Percentiles rank a stretch among this genome's conserved stretches.
phyloP scores from a whole-genome alignment of 768 basidiomycete species.

The Serpula lacrymans region DNA sequence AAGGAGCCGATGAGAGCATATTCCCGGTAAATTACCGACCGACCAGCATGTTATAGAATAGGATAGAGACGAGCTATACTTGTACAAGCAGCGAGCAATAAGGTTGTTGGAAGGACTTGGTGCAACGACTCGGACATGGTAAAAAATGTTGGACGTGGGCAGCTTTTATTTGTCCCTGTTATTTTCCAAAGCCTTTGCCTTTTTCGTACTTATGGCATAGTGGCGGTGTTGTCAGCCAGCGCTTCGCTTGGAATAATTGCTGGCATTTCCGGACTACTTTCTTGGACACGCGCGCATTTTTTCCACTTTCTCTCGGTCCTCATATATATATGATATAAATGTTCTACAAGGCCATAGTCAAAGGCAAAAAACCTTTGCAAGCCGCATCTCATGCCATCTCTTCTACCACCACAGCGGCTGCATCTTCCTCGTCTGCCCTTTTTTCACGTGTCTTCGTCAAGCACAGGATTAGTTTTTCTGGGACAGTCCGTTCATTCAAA shows the following conservation, averaged over 20 bases:
- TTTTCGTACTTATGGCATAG: constrained; percentile 4
- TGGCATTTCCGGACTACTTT: constrained; percentile 6
- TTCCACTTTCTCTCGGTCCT: constrained; percentile 13
- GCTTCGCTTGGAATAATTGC: constrained; percentile 5
- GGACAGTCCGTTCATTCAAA: constrained; percentile 26
- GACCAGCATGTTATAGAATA: too few species aligned
- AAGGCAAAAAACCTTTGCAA: constrained; percentile 52
- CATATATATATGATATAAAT: constrained; percentile 17
- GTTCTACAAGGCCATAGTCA: constrained; percentile 29
- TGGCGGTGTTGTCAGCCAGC: neutral
- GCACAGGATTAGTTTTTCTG: constrained; percentile 27
- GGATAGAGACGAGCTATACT: too few species aligned
- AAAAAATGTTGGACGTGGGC: too few species aligned
- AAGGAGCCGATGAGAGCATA: too few species aligned
- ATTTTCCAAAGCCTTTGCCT: constrained; percentile 17
- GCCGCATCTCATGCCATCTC: constrained; percentile 43
- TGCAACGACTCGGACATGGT: too few species aligned
- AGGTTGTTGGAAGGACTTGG: too few species aligned
- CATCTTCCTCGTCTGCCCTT: constrained; percentile 29
- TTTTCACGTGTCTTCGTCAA: constrained; percentile 30
- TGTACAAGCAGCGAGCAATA: too few species aligned
- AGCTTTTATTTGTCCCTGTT: constrained; percentile 23
- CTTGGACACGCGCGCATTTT: constrained; percentile 10
- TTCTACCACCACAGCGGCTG: constrained; percentile 24
- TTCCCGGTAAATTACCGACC: too few species aligned